Conservation (phyloP, 352 stramenopile species). For the Globisporangium paddicum region DNA sequence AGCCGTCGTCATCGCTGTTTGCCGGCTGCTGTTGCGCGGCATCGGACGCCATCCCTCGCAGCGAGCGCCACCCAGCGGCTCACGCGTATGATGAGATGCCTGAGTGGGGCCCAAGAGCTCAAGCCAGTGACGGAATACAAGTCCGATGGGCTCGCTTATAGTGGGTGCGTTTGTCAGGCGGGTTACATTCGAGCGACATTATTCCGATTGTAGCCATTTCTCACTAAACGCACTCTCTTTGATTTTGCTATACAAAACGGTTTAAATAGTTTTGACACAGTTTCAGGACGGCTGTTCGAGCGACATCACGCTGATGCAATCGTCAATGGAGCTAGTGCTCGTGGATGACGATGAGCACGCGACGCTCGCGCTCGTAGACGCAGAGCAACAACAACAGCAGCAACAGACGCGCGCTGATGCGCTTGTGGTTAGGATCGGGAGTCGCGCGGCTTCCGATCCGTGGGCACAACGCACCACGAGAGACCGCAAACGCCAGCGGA, state of each 20-base stretch:
- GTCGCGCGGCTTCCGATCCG: background rate
- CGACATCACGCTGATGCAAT: background rate
- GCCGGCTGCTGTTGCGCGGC: background rate
- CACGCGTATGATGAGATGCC: background rate
- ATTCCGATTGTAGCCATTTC: too few species aligned
- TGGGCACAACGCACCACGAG: background rate
- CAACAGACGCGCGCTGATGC: background rate
- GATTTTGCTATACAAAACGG: too few species aligned
- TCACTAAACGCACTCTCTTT: too few species aligned
- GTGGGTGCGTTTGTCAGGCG: too few species aligned
- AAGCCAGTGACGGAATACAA: too few species aligned
- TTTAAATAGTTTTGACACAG: too few species aligned
- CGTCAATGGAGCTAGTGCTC: background rate
- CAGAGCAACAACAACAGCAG: background rate
- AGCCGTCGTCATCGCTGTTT: background rate
- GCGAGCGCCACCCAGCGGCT: background rate
- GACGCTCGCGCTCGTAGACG: background rate
- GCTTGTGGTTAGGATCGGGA: too few species aligned
- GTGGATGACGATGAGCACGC: background rate
- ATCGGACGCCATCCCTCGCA: background rate
- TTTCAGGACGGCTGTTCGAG: background rate
- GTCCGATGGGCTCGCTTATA: too few species aligned
- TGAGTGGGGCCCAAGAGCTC: too few species aligned
- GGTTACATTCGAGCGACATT: too few species aligned
- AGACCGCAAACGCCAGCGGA: background rate